These are phyloP conservation scores for Aotearoamyces nothofagi DNA, from an alignment of 2,329 filamentous ascomycete species.

Conservation along the genomic window DNA sequence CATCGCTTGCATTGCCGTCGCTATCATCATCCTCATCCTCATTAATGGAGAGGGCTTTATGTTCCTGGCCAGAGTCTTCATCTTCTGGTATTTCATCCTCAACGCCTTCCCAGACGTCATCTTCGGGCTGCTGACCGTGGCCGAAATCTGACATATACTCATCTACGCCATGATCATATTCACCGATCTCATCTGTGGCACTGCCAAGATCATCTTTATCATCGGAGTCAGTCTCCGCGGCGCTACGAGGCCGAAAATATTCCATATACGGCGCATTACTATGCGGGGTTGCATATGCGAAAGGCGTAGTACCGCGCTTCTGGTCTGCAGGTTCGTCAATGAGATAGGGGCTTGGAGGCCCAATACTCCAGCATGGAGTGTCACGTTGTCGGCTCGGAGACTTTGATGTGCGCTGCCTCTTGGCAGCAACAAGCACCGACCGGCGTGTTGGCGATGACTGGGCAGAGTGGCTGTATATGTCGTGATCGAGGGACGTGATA, in stretches of 20 bases:
- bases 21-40: slow-evolving; percentile 16
- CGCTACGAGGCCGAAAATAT: slow-evolving; percentile 4
- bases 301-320: slow-evolving; percentile 35
- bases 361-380: slow-evolving; percentile 38
- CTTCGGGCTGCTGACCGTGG: slow-evolving; percentile 16
- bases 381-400: slow-evolving; percentile 38
- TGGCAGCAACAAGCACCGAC: slow-evolving; percentile 9
- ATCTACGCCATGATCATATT: slow-evolving; percentile 12
- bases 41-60: not conserved
- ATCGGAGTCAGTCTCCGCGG: slow-evolving; percentile 4
- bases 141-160: slow-evolving; percentile 13
- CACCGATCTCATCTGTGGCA: slow-evolving; percentile 12
- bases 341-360: slow-evolving; percentile 14
- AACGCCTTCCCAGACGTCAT: slow-evolving; percentile 6
- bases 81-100: slow-evolving; percentile 1
- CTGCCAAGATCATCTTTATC: slow-evolving; percentile 7
- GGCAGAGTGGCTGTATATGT: slow-evolving; percentile 12
- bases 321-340: slow-evolving; percentile 12
- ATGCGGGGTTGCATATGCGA: slow-evolving; percentile 62
- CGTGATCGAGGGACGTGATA: slow-evolving; percentile 26
- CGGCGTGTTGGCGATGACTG: slow-evolving; percentile 2
- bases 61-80: slow-evolving; percentile 1
- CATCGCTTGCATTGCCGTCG: slow-evolving; percentile 17
- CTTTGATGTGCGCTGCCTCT: slow-evolving; percentile 27
- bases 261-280: slow-evolving; percentile 34